Evolutionary conservation across 768 basidiomycete species (phyloP).

Genomic region (Auriscalpium orientale): DNA sequence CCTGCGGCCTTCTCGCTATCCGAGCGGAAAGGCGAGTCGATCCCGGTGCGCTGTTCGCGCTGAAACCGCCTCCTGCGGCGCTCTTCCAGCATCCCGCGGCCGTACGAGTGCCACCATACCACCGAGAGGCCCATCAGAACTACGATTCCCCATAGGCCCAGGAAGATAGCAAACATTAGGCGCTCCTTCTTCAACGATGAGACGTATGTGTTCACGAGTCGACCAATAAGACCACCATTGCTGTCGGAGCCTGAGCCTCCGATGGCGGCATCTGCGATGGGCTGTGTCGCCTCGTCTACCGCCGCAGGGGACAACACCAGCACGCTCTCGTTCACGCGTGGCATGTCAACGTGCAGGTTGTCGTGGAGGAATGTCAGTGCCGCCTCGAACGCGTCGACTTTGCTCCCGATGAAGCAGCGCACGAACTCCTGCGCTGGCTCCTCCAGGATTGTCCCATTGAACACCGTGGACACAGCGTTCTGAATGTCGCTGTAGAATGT

Average conservation of each 20-base stretch:
- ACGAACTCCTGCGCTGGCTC: slow-evolving; percentile 80
- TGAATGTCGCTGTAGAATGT: slow-evolving; percentile 85
- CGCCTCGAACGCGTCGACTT: slow-evolving; percentile 78
- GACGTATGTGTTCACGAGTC: slow-evolving; percentile 68
- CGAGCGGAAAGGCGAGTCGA: slow-evolving; percentile 7
- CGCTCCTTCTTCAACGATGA: slow-evolving; percentile 70
- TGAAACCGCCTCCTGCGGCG: slow-evolving; percentile 31
- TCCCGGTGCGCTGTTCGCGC: slow-evolving; percentile 12
- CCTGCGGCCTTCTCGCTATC: slow-evolving; percentile 14
- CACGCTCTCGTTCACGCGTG: slow-evolving; percentile 64
- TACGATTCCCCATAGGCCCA: slow-evolving; percentile 77
- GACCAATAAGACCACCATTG: slow-evolving; percentile 58
- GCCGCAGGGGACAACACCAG: slow-evolving; percentile 69
- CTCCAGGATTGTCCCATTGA: slow-evolving; percentile 80
- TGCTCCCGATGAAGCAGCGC: slow-evolving; percentile 84
- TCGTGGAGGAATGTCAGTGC: slow-evolving; percentile 89
- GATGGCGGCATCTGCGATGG: slow-evolving; percentile 80
- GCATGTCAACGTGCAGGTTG: slow-evolving; percentile 76
- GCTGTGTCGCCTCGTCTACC: slow-evolving; percentile 67
- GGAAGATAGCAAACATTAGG: slow-evolving; percentile 76
- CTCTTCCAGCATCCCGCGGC: slow-evolving; percentile 34
- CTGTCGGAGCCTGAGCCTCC: slow-evolving; percentile 42
- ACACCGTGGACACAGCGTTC: slow-evolving; percentile 64
- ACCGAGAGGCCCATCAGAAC: slow-evolving; percentile 70
- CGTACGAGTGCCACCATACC: slow-evolving; percentile 69